Base-by-base conservation (phyloP, 2,329 filamentous ascomycete species). In the Thielaviopsis populi region DNA sequence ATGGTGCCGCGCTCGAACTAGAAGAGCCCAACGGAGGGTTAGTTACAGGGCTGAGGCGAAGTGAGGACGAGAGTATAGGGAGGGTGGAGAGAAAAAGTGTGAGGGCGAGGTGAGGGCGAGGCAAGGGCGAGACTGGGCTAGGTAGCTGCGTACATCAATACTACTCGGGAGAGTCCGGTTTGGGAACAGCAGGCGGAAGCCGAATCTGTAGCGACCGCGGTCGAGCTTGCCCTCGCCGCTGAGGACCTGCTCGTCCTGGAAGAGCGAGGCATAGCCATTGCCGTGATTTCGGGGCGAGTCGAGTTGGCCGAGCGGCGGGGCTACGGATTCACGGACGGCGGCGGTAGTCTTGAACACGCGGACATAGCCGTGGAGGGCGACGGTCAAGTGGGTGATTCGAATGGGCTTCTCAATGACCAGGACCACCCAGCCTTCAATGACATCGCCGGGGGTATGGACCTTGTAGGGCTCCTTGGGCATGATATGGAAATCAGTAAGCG, bases 1-100 rank as follows among this genome's bases (percentile, higher is more conserved):
- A 99, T 89, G 1, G 89, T 91, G 42, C 94, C 94, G 71, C 92
- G 85, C 75, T 97, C 94, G 73, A 99, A 99, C 91, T 97, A 73
- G 37, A 65, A 30, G 11, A 48, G 63, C 24, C 66, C n/a, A 22
- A 33, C 13, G 27, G 27, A 50, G 33, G 13, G 48, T 62, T 53
- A 58, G 43, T 27, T 27, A 58, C 42, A 22, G 27, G 37, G 33
- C 19, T 27, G 48, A 60, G 24, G n/a, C 30, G 7, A 7, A 3
- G 7, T 33, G 19, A 48, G 43, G 42, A 15, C 5, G 17, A 5
- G 19, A 46, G 42, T 46, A 46, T 17, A 46, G 42, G 13, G 8
- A 7, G 15, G 3, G 40, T 11, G 40, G 40, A 42, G 17, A 17
- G 43, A 48, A 17, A 10, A 48, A 48, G 5, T 8, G 19, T n/a